These are phyloP conservation scores for Eremochloa ophiuroides DNA, from an alignment of 176 grass and related monocot species.

Conservation along the genomic window DNA sequence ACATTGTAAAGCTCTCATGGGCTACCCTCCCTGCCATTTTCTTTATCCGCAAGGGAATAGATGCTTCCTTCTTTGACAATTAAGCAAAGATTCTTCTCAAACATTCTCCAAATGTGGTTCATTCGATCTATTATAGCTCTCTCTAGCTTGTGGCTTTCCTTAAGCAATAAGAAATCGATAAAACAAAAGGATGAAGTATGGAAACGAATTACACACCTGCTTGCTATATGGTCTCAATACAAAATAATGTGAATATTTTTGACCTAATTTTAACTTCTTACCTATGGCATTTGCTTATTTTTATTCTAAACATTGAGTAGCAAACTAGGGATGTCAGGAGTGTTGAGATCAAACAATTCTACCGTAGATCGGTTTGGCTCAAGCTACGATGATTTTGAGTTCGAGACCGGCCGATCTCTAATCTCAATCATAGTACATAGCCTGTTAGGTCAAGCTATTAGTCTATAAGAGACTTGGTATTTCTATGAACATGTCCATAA, in stretches of 20 bases:
- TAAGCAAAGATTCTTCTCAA: slow-evolving; percentile 91
- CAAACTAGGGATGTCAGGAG: not conserved
- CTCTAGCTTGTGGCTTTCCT: slow-evolving; percentile 27
- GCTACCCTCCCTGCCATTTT: slow-evolving; percentile 39
- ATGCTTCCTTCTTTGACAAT: slow-evolving; percentile 99
- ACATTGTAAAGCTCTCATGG: slow-evolving; percentile 68
- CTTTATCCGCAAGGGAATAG: slow-evolving; percentile 83
- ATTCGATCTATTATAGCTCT: slow-evolving; percentile 19
- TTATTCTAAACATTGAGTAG: not conserved
- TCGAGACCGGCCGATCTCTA: not conserved
- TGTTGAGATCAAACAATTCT: too few relatives aligned
- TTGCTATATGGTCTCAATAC: not conserved
- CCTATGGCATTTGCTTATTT: not conserved
- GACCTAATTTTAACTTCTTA: not conserved
- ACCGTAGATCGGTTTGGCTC: not conserved
- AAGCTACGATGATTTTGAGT: not conserved
- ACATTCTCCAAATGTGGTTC: slow-evolving; percentile 46
- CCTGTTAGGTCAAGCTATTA: not conserved
- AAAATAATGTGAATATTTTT: not conserved
- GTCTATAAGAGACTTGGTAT: not conserved
- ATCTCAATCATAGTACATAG: not conserved
- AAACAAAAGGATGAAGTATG: not conserved
- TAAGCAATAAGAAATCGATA: slow-evolving; percentile 38
- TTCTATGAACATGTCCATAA: not conserved
- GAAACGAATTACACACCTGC: not conserved